Evolutionary conservation across 2,329 filamentous ascomycete species (phyloP).

Genomic region (Microdochium nivale): DNA sequence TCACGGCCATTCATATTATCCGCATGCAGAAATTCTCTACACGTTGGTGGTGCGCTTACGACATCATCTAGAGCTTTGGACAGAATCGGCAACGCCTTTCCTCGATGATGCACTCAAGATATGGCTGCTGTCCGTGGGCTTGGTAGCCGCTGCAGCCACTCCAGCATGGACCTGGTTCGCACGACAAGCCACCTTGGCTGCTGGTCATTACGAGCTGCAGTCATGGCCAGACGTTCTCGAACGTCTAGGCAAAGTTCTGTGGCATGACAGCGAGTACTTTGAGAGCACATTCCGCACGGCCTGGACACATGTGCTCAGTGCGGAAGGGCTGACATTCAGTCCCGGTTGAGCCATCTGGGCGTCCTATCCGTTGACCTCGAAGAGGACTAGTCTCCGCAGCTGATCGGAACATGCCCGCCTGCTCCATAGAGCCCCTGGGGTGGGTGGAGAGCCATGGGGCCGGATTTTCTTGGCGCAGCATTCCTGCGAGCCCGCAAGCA

Average conservation of each 20-base stretch:
- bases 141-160: not conserved
- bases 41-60: constrained; percentile 23
- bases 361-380: not conserved
- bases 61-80: constrained; percentile 13
- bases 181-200: not conserved
- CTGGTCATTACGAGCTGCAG: not conserved
- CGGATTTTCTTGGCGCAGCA: too few species aligned
- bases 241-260: not conserved
- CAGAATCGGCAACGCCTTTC: not conserved
- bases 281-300: not conserved
- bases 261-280: not conserved
- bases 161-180: not conserved
- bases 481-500: too few species aligned
- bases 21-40: constrained; percentile 32
- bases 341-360: not conserved
- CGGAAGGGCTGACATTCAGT: not conserved
- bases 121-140: not conserved
- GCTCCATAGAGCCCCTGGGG: constrained; percentile 33
- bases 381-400: constrained; percentile 3
- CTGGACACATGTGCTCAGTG: not conserved
- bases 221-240: not conserved
- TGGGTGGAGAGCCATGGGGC: not conserved
- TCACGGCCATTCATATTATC: constrained; percentile 48
- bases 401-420: not conserved
- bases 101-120: not conserved